phyloP scores from a whole-genome alignment of 1,284 basidiomycete genomes.

The Cystobasidiaceae sp. region DNA sequence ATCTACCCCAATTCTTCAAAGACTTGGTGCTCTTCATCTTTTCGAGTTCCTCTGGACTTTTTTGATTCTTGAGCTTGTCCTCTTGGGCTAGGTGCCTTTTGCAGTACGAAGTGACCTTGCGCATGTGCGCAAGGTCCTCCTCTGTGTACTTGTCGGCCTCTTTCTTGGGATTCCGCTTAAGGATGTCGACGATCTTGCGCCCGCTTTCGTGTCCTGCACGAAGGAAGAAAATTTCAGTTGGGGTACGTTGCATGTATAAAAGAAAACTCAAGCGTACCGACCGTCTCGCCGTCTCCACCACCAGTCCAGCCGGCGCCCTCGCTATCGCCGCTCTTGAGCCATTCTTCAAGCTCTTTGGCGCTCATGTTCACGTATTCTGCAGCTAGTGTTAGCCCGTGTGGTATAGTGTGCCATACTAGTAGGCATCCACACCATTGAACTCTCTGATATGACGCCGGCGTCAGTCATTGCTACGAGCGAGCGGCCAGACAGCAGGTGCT shows the following conservation, averaged over 20 bases:
- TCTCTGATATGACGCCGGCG: conserved; percentile 23
- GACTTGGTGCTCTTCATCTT: conserved; percentile 46
- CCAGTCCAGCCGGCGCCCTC: conserved; percentile 44
- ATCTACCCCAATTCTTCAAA: conserved; percentile 39
- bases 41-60: conserved; percentile 45
- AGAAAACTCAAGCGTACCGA: conserved; percentile 32
- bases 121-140: conserved; percentile 47
- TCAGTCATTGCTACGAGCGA: not conserved
- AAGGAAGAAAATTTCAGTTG: not conserved
- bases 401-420: no score
- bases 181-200: conserved; percentile 47
- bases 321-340: conserved; percentile 46
- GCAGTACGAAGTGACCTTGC: conserved; percentile 47
- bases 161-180: conserved; percentile 47
- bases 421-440: conserved; percentile 46
- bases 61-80: conserved; percentile 45
- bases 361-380: conserved; percentile 48
- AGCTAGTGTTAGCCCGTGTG: conserved; percentile 31
- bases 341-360: conserved; percentile 47
- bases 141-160: conserved; percentile 46
- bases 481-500: not conserved
- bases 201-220: conserved; percentile 44
- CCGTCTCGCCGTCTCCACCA: conserved; percentile 44
- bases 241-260: not conserved
- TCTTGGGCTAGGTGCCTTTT: conserved; percentile 48